Evolutionary conservation across 768 basidiomycete species (phyloP), one percentile per base, ranked within the genome.

Genomic region (Coprinopsis marcescibilis): DNA sequence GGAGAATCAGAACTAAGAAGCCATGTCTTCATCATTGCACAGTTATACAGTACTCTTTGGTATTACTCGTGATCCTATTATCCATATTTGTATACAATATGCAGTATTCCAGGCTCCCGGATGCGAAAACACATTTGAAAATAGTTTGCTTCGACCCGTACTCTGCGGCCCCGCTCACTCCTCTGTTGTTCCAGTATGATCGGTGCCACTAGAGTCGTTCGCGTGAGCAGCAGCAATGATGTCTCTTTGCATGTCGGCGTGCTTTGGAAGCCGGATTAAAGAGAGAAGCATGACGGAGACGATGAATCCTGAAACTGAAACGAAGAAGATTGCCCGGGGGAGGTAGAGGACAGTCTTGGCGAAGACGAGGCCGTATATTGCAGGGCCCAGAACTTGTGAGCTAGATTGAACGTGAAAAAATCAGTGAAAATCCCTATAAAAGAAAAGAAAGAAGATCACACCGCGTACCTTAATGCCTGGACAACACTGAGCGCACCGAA

Each of bases 401-500:
- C 83, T 86, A 59, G 50, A 46, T 6, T 26, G 35, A 35, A 39
- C 46, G 27, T 29, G 48, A 17, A 43, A 43, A 47, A 32, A 34
- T 39, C 4, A 17, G 11, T 4, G n/a, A 27, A 11, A 26, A 21
- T 35, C 15, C 33, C 17, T 15, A 2, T 33, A 5, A 7, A 37
- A 35, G 23, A 23, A 15, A 29, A 32, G 12, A 14, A 42, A 30
- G 14, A 13, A 6, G 11, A 17, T 12, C 34, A 36, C 34, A 24
- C 12, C 3, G 63, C 66, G 13, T 50, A 83, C 80, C 80, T 71
- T 8, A 90, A 57, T 4, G 85, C 80, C 51, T 85, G 78, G 3
- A 90, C 53, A 23, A 93, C 85, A 46, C 83, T 81, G 48, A 93
- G 54, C 3, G 81, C 89, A 11, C 89, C 92, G 57, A 92, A 93